phyloP scores from a whole-genome alignment of 2,329 filamentous ascomycete species.

The Xylariaceae sp. region DNA sequence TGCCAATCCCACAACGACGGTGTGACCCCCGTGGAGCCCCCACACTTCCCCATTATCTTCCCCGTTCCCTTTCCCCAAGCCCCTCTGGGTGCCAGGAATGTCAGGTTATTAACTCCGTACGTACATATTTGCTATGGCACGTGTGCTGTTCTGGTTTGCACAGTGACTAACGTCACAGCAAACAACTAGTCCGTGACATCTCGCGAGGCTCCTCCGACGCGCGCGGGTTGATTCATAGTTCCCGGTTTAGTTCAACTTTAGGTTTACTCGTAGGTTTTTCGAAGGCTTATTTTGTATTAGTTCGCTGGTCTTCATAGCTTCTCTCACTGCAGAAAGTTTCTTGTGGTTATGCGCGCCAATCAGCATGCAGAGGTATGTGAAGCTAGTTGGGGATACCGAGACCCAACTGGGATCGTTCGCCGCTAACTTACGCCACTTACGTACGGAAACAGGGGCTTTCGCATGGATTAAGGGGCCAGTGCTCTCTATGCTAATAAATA shows the following conservation, averaged over 20 bases:
- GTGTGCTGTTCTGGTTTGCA: background rate
- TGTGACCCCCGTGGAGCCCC: background rate
- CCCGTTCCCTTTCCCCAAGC: background rate
- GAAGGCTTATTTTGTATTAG: too few relatives aligned
- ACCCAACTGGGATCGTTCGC: background rate
- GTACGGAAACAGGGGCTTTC: background rate
- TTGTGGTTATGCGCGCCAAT: constrained; percentile 22
- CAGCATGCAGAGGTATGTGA: constrained; percentile 1
- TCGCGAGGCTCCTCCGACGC: background rate
- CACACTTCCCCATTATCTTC: background rate
- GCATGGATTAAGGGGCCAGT: too few relatives aligned
- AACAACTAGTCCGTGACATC: too few relatives aligned
- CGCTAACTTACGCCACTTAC: too few relatives aligned
- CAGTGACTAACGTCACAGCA: too few relatives aligned
- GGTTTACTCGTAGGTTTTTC: too few relatives aligned
- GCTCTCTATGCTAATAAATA: too few relatives aligned
- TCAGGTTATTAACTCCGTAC: background rate
- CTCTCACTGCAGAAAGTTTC: background rate
- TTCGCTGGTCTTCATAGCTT: too few relatives aligned
- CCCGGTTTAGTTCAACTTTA: background rate
- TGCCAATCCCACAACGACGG: background rate
- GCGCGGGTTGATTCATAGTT: background rate
- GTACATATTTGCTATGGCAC: background rate
- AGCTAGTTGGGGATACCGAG: background rate
- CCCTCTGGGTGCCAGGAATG: background rate